Conservation (phyloP, 2,329 filamentous ascomycete genomes). For the Ceratocystis alfenasii region DNA sequence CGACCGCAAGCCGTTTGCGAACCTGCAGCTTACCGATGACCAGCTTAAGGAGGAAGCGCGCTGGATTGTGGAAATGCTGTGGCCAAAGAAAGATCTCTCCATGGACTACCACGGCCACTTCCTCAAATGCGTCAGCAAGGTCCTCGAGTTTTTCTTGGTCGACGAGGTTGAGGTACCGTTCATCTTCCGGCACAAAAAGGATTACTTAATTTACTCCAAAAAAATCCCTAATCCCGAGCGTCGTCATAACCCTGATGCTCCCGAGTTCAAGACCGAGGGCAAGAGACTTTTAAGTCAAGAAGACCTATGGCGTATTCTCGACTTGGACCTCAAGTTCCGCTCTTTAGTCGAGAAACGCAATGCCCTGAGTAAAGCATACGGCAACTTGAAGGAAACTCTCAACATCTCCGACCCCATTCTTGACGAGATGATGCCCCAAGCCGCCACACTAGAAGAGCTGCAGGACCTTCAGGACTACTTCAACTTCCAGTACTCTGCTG, state of each 20-base stretch:
- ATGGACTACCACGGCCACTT: slow-evolving; percentile 69
- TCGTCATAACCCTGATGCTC: slow-evolving; percentile 55
- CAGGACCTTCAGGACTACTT: slow-evolving; percentile 95
- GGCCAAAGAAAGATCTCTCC: slow-evolving; percentile 70
- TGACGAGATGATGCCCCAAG: slow-evolving; percentile 67
- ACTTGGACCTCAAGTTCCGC: slow-evolving; percentile 88
- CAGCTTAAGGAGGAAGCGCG: slow-evolving; percentile 79
- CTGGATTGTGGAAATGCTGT: slow-evolving; percentile 86
- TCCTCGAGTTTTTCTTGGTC: slow-evolving; percentile 87
- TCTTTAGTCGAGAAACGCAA: slow-evolving; percentile 88
- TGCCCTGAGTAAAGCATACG: slow-evolving; percentile 65
- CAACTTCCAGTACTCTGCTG: slow-evolving; percentile 79
- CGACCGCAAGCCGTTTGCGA: slow-evolving; percentile 76
- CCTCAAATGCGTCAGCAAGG: slow-evolving; percentile 76
- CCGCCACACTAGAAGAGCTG: slow-evolving; percentile 82
- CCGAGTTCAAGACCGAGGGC: slow-evolving; percentile 61
- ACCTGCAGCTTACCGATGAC: slow-evolving; percentile 66
- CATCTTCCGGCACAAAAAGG: slow-evolving; percentile 95
- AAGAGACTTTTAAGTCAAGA: slow-evolving; percentile 86
- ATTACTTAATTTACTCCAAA: slow-evolving; percentile 85
- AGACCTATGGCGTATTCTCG: slow-evolving; percentile 89
- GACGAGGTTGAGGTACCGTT: slow-evolving; percentile 94
- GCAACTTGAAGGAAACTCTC: slow-evolving; percentile 52
- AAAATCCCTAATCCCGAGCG: slow-evolving; percentile 50
- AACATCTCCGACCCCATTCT: slow-evolving; percentile 61